These are phyloP conservation scores for Coemansia sp. DNA, from an alignment of 192 early-diverging fungal genomes.

Conservation along the genomic window DNA sequence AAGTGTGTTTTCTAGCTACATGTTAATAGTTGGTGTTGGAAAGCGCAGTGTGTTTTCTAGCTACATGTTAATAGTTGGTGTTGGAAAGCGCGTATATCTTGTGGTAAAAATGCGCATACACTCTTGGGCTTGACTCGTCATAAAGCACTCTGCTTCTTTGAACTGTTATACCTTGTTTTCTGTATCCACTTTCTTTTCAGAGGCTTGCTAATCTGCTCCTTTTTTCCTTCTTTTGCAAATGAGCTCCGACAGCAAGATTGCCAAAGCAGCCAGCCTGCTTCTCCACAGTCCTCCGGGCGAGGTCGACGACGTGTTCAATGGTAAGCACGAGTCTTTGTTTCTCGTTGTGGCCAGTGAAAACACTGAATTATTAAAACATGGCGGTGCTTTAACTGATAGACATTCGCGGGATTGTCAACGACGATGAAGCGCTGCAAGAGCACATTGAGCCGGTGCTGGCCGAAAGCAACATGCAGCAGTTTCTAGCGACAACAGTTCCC, in stretches of 20 bases:
- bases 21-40: too few relatives aligned
- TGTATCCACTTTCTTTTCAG: not conserved
- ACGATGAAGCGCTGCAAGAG: constrained; percentile 72
- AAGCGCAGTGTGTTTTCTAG: too few relatives aligned
- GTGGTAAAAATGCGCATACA: too few relatives aligned
- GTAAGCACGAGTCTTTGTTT: constrained; percentile 49
- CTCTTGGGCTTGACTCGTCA: too few relatives aligned
- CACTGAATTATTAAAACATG: too few relatives aligned
- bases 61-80: too few relatives aligned
- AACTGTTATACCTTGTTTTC: too few relatives aligned
- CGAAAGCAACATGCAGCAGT: constrained; percentile 84
- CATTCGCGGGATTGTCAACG: constrained; percentile 78
- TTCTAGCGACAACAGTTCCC: constrained; percentile 70
- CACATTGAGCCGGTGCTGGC: constrained; percentile 69
- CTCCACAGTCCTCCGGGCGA: constrained; percentile 94
- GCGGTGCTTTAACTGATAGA: constrained; percentile 58
- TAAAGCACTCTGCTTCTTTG: too few relatives aligned
- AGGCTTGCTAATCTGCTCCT: not conserved
- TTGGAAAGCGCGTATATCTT: too few relatives aligned
- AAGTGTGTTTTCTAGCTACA: too few relatives aligned
- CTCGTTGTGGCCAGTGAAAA: not conserved
- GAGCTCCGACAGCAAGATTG: constrained; percentile 65
- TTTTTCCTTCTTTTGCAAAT: constrained; percentile 4
- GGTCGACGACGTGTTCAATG: constrained; percentile 94
- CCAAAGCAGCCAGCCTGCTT: constrained; percentile 75